These are phyloP conservation scores for Pleurotus tuoliensis DNA, from an alignment of 768 basidiomycete genomes.

Conservation along the genomic window DNA sequence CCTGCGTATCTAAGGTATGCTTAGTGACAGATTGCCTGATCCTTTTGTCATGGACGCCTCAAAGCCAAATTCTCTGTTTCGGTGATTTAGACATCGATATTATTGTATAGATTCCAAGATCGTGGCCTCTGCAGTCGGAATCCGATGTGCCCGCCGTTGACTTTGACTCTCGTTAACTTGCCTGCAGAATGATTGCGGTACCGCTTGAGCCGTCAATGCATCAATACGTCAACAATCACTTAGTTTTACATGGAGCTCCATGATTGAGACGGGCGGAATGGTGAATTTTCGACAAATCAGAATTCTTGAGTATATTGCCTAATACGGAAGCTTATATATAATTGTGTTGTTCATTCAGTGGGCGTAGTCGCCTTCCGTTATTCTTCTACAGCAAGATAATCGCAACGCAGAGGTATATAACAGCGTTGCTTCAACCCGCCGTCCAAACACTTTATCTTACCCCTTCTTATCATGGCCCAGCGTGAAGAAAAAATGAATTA, in stretches of 20 bases:
- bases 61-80: background rate
- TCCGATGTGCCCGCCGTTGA: no score
- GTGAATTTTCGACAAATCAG: slow-evolving; percentile 6
- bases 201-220: no score
- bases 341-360: no score
- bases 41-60: slow-evolving; percentile 59
- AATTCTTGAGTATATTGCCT: background rate
- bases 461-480: slow-evolving; percentile 3
- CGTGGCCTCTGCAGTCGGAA: no score
- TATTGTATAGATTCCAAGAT: no score
- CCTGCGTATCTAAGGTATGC: slow-evolving; percentile 45
- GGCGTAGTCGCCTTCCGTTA: background rate
- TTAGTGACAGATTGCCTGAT: slow-evolving; percentile 56
- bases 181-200: no score
- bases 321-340: slow-evolving; percentile 1
- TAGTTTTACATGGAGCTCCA: no score
- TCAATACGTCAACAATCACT: no score
- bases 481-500: slow-evolving; percentile 39
- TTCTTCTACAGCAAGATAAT: slow-evolving; percentile 1
- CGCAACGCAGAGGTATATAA: background rate
- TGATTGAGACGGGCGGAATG: background rate
- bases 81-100: no score
- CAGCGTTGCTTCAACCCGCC: background rate
- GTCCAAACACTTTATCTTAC: background rate
- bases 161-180: no score